Evolutionary conservation across 352 stramenopile genomes (phyloP), one percentile per base, ranked within the genome.

Genomic region (Pythium phragmitis): DNA sequence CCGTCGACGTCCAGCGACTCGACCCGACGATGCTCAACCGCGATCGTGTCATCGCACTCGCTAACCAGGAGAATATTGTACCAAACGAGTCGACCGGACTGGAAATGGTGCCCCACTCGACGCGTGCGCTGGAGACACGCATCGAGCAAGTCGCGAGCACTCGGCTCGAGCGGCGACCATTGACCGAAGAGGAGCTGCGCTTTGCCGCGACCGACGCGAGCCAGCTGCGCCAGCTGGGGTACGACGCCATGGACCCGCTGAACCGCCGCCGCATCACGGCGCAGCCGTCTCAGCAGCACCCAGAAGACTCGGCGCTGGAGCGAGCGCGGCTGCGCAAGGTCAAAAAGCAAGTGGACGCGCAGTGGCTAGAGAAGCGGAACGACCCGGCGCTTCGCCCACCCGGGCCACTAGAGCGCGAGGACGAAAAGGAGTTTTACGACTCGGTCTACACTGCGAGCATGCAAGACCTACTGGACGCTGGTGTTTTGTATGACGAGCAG

Each of bases 321-420:
- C 75, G 77, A 26, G 80, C 80, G 12, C 82, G 79, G 13, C 55
- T 74, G 56, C 75, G 80, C 42, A 87, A 85, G 65, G 80, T 91
- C 28, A 68, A 59, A 59, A 91, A 91, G 57, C 82, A 91, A 50
- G 69, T 91, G 11, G 71, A 88, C 60, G 57, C 80, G 33, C 75
- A 75, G 63, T 91, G 82, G 82, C 59, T 89, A 30, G 68, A 84
- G 36, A 63, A 63, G 30, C 78, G 80, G n/a, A 71, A 77, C 17
- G 80, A 91, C 43, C 67, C 69, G 14, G 62, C 71, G 6, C 87
- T 87, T 46, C 80, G 80, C 1, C 82, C 82, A 0, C 71, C 68
- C 3, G 64, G 60, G 14, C 73, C 79, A 36, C 59, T 83, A 7
- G 76, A 88, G 57, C 72, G 82, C 41, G 57, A 72, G 1, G 71